Percentiles rank a stretch among this genome's conserved stretches.
These are phyloP conservation scores for Wallacemonas sp. DNA, from an alignment of 208 protist species.

Conservation along the genomic window DNA sequence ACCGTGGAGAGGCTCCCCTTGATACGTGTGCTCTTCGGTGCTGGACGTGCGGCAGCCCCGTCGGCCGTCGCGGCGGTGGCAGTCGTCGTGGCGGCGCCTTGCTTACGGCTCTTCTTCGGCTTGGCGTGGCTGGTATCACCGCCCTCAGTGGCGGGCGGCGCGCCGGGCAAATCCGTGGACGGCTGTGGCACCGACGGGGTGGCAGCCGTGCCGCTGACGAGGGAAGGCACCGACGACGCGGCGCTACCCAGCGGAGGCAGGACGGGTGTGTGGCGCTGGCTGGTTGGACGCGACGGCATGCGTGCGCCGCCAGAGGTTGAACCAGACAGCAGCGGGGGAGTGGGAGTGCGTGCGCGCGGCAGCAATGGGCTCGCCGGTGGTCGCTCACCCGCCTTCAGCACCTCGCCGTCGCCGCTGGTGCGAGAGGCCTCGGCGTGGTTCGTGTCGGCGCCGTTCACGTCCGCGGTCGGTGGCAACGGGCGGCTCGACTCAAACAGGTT, in stretches of 20 bases:
- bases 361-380: not conserved
- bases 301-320: not conserved
- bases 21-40: not conserved
- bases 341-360: not conserved
- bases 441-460: not conserved
- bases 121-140: not conserved
- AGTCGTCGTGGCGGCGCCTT: not conserved
- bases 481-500: constrained; percentile 4
- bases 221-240: not conserved
- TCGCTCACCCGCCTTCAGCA: not conserved
- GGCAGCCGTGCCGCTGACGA: no score
- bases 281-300: not conserved
- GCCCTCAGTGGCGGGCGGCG: no score
- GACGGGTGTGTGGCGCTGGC: not conserved
- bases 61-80: not conserved
- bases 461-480: not conserved
- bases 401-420: not conserved
- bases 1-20: not conserved
- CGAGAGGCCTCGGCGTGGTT: no score
- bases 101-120: not conserved
- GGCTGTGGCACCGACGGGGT: not conserved
- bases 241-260: not conserved
- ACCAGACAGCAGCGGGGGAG: not conserved
- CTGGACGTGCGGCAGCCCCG: no score
- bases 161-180: no score